A percentile compares a stretch with the other conserved stretches of the same genome.
phyloP scores from a whole-genome alignment of 73 alveolate species.

The Paramecium sonneborni region DNA sequence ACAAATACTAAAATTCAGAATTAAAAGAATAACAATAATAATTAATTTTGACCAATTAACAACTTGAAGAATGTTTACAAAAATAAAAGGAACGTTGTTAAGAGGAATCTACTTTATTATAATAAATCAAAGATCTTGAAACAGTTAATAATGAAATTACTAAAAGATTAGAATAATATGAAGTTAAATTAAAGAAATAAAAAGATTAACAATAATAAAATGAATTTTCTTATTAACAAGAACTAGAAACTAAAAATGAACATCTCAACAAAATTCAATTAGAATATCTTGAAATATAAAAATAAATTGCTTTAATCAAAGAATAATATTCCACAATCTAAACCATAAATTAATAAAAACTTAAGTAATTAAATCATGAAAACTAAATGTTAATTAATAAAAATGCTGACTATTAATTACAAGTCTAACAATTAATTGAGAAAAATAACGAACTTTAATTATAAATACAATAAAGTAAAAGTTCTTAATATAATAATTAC shows the following conservation, averaged over 20 bases:
- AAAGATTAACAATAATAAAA: neutral
- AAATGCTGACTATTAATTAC: neutral
- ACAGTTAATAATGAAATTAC: neutral
- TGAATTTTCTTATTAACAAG: neutral
- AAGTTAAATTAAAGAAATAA: neutral
- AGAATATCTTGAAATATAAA: slow-evolving; percentile 5
- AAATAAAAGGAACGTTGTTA: neutral
- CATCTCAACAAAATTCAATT: neutral
- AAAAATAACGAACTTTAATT: neutral
- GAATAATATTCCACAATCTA: neutral
- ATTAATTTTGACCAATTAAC: neutral
- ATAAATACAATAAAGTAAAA: neutral
- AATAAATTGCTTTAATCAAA: neutral
- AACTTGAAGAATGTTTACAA: slow-evolving; percentile 5
- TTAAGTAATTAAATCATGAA: neutral
- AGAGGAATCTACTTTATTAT: neutral
- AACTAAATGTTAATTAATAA: neutral
- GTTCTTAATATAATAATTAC: neutral
- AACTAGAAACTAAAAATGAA: neutral
- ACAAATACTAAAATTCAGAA: slow-evolving; percentile 23
- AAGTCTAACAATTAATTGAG: neutral
- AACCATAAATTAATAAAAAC: neutral
- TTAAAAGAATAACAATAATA: slow-evolving; percentile 13
- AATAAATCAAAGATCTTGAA: slow-evolving; percentile 34
- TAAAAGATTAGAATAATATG: slow-evolving; percentile 12